Evolutionary conservation across 257 asterid species (phyloP), one percentile per base, ranked within the genome.

Genomic region (Catharanthus roseus): DNA sequence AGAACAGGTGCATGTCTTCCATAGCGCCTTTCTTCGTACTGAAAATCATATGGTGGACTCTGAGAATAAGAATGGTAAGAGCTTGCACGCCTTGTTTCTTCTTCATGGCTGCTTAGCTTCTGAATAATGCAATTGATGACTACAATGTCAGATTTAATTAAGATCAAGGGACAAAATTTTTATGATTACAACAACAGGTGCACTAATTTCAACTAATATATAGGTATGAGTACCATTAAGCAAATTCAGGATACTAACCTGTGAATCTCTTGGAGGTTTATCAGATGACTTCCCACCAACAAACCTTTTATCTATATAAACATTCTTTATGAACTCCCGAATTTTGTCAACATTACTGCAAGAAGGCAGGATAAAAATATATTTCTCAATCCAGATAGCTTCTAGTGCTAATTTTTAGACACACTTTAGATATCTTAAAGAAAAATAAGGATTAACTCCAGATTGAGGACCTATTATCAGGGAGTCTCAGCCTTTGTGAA

Each of bases 11-110:
- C 87, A 71, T 79, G 88, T 71, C 83, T 93, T 77, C 98, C 97
- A 70, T 87, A 89, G 54, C 85, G 88, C 44, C 97, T 86, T 80
- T 93, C 96, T 85, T 93, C 98, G 76, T 93, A 93, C 73, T 93
- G 97, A 79, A 90, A 93, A 85, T 93, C 98, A 84, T 93, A 90
- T 12, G 98, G 97, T 5, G 98, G 98, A 77, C 98, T 93, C 85
- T 90, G 98, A 65, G 98, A 93, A 82, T 77, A 90, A 72, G 98
- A 93, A 81, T 93, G 98, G 77, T 90, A 93, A 53, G 98, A 93
- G 83, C 96, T 93, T 77, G 98, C 97, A 73, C 97, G 82, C 86
- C 97, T 89, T 33, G 77, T 80, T 72, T 89, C 95, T 41, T 87
- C 96, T 77, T 86, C 95, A 55, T 77, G 87, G 83, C 80, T 85